Evolutionary conservation across 176 grass and related monocot species (phyloP), one percentile per base, ranked within the genome.

Genomic region (Zea mays): DNA sequence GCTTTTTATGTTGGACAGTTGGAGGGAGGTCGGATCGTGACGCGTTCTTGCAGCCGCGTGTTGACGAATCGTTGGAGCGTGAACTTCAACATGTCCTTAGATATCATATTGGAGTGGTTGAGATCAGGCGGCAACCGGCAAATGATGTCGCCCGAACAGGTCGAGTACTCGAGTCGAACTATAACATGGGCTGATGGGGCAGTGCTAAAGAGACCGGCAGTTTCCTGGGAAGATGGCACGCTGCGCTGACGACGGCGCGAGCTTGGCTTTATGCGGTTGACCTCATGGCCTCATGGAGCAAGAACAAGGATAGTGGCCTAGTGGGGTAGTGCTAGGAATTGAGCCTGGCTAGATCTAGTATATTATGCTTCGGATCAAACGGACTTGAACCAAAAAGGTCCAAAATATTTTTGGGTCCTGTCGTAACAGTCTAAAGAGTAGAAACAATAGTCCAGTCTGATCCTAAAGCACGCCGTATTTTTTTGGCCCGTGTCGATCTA

Each of bases 1-100:
- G 50, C 51, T 3, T 76, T 75, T 60, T 76, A 83, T 60, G 62
- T 7, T 67, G 40, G 27, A 16, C n/a, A n/a, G n/a, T n/a, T n/a
- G n/a, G n/a, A n/a, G n/a, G 3, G 14, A 2, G 42, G 8, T 8
- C 17, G 6, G 52, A n/a, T 7, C 17, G 16, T 13, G 33, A 69
- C 72, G 72, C 81, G 62, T 55, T 67, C 35, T 65, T 37, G 4
- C 15, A 15, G 13, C 8, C n/a, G 36, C 59, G 69, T 73, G 56
- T 64, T 21, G 40, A 70, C 51, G 7, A 36, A 46, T 47, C 13
- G 39, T 1, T 20, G 59, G 14, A 5, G 10, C 12, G 1, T 12
- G 10, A n/a, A n/a, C n/a, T n/a, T n/a, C n/a, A n/a, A n/a, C n/a
- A n/a, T n/a, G n/a, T n/a, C n/a, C n/a, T n/a, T n/a, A n/a, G n/a